phyloP scores from a whole-genome alignment of 2,329 filamentous ascomycete species.

The Venturiaceae sp. region DNA sequence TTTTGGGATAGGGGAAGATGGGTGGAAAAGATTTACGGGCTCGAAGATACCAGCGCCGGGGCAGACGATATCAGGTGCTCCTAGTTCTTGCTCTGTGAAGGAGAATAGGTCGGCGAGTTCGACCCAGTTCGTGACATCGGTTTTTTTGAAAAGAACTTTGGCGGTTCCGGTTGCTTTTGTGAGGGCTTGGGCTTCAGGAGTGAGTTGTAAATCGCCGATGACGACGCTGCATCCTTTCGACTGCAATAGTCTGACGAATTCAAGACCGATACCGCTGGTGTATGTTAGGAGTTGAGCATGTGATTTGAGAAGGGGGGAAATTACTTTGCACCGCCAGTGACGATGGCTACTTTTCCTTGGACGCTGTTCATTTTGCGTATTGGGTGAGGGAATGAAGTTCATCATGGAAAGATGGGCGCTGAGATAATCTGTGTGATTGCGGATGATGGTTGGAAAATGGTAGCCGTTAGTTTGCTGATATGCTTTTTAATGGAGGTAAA shows the following conservation, averaged over 20 bases:
- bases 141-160: slow-evolving; percentile 32
- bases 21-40: not conserved
- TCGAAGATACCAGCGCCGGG: slow-evolving; percentile 32
- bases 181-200: slow-evolving; percentile 34
- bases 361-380: not conserved
- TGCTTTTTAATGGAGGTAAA: too few species aligned
- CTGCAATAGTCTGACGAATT: slow-evolving; percentile 36
- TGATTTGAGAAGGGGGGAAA: not conserved
- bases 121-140: slow-evolving; percentile 29
- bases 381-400: not conserved
- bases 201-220: slow-evolving; percentile 37
- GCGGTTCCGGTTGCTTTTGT: slow-evolving; percentile 18
- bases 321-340: slow-evolving; percentile 20
- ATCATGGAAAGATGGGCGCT: not conserved
- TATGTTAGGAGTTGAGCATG: too few species aligned
- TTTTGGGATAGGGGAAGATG: too few species aligned
- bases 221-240: slow-evolving; percentile 35
- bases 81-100: slow-evolving; percentile 19
- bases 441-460: too few species aligned
- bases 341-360: slow-evolving; percentile 15
- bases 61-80: slow-evolving; percentile 34
- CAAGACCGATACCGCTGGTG: slow-evolving; percentile 34
- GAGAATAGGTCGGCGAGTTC: slow-evolving; percentile 24
- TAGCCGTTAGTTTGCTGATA: too few species aligned
- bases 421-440: too few species aligned